Base-by-base conservation (phyloP, 2,329 filamentous ascomycete species). In the Incumbomyces lentus region DNA sequence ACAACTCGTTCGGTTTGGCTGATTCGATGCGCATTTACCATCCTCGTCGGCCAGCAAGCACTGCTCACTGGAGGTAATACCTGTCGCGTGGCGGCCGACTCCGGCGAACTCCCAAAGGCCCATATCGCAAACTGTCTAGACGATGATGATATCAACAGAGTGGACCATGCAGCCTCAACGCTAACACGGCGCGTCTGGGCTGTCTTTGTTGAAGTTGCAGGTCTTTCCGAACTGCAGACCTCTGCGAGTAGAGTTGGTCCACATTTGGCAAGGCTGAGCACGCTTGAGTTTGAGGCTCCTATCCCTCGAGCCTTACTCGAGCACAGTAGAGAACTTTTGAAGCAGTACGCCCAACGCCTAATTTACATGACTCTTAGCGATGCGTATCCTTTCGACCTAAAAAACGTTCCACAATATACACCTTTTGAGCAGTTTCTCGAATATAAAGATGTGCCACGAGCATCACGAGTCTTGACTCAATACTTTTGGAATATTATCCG, bases 41-140 rank as follows among this genome's bases (percentile, higher is more conserved):
- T 82, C 19, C 67, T 84, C 3, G 79, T 83, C 17, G 77, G 74
- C 14, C 81, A 85, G 56, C 68, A 74, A 43, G 79, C 79, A 2
- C 56, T 83, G 11, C 66, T 63, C 16, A 63, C 62, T 49, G 48
- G 62, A 7, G 56, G 52, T 14, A 49, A 55, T n/a, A 41, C 57
- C 14, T 38, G 17, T 32, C 30, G 42, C 16, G 26, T 38, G 11
- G 18, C 36, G 30, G 45, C 41, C 18, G 11, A 36, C n/a, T 36
- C 36, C 17, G 8, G 33, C 16, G 13, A 38, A 31, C 13, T 6
- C 18, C 13, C 2, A 10, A 19, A 8, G n/a, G 10, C n/a, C n/a
- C 22, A 45, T 38, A 14, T n/a, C 33, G 22, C 34, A 2, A 37
- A 5, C n/a, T 45, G 33, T 18, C 55, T 77, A 2, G 71, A 73